Evolutionary conservation across 2,329 filamentous ascomycete species (phyloP), one percentile per base, ranked within the genome.

Genomic region (Xylariales sp.): DNA sequence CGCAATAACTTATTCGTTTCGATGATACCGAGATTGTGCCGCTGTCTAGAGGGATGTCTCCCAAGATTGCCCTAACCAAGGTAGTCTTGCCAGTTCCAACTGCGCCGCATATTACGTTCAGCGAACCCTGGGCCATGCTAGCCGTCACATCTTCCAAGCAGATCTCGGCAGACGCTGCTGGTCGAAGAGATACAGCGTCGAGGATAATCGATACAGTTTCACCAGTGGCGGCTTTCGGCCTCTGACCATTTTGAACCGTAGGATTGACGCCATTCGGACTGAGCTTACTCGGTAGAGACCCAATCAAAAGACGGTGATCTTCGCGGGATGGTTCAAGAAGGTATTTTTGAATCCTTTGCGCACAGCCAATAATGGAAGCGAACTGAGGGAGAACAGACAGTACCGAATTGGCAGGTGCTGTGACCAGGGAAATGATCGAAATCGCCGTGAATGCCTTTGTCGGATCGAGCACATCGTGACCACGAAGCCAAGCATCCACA

Each of bases 1-100:
- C 48, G 39, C 62, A 65, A 33, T 65, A 68, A 9, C 49, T 60
- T 29, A 66, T 57, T 8, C 41, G 45, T 29, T 37, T 44, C 0
- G 59, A 55, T 4, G 52, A 50, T 3, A 62, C 4, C 0, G 31
- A 31, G 7, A 67, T 50, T 1, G 42, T 45, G 3, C 62, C 63
- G 4, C 28, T 7, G 1, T 38, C 15, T 5, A 49, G 45, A 1
- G 42, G 4, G 2, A 59, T 35, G 40, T 53, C 51, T 4, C 49
- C 45, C 3, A 51, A 22, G 1, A 62, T 46, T 1, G 49, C 36
- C 5, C 47, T 51, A 1, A 48, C 25, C 22, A 61, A 31, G 2
- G 46, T 48, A 1, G 57, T 39, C 27, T 39, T 39, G 37, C 37
- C 37, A 11, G 37, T 39, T 8, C 37, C 37, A 6, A 39, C 37